Evolutionary conservation across 805 yeast species (phyloP).

Genomic region (Barnettozyma sucrosica): DNA sequence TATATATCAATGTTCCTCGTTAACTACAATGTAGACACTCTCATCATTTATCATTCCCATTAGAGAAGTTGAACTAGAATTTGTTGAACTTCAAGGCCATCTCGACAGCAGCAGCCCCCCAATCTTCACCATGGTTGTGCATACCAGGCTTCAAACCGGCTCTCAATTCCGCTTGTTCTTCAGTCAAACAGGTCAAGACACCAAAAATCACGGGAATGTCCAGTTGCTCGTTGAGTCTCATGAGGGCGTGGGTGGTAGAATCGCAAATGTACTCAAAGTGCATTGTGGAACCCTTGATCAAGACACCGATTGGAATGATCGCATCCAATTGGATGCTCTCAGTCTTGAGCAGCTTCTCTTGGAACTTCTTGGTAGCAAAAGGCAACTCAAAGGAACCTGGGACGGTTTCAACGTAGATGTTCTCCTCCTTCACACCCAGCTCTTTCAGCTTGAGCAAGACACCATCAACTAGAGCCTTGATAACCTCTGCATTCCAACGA

Average conservation of each 20-base stretch:
- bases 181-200: constrained; percentile 86
- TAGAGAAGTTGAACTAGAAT: neutral
- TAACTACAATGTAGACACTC: neutral
- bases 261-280: constrained; percentile 98
- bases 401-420: constrained; percentile 76
- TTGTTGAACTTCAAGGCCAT: constrained; percentile 54
- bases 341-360: constrained; percentile 35
- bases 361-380: constrained; percentile 56
- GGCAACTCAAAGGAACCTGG: constrained; percentile 97
- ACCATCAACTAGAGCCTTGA: constrained; percentile 75
- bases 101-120: constrained; percentile 99
- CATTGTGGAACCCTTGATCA: constrained; percentile 96
- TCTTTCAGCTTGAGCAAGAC: constrained; percentile 53
- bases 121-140: constrained; percentile 97
- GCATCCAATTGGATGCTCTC: constrained; percentile 62
- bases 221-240: constrained; percentile 69
- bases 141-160: constrained; percentile 78
- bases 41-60: neutral
- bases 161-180: constrained; percentile 87
- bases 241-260: constrained; percentile 75
- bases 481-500: constrained; percentile 83
- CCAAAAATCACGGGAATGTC: constrained; percentile 87
- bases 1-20: neutral
- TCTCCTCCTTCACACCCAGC: constrained; percentile 68
- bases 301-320: constrained; percentile 86